A percentile compares a stretch with the other conserved stretches of the same genome.
These are phyloP conservation scores for Hypoxylon cercidicola DNA, from an alignment of 495 filamentous ascomycete species.

Conservation along the genomic window DNA sequence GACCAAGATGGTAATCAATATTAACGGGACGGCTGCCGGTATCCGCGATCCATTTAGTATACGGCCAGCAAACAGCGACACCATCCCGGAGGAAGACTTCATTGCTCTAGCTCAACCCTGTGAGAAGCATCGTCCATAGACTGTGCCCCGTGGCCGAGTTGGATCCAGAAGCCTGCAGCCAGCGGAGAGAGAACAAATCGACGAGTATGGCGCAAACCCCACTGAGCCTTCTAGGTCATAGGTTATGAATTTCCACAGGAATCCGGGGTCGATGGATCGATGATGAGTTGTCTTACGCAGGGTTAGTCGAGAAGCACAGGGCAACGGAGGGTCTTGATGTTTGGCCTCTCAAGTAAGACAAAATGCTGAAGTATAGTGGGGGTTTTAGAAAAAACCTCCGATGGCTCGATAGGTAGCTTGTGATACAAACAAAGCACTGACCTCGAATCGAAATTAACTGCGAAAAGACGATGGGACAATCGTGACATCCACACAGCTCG, in stretches of 20 bases:
- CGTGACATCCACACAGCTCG: not conserved
- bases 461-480: not conserved
- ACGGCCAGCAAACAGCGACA: slow-evolving; percentile 37
- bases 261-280: slow-evolving; percentile 22
- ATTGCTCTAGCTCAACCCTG: slow-evolving; percentile 40
- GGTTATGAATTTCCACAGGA: slow-evolving; percentile 16
- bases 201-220: slow-evolving; percentile 29
- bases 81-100: slow-evolving; percentile 41
- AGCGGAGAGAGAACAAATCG: slow-evolving; percentile 20
- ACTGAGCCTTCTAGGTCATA: slow-evolving; percentile 27
- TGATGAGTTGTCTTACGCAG: slow-evolving; percentile 38
- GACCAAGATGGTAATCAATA: slow-evolving; percentile 32
- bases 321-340: slow-evolving; percentile 37
- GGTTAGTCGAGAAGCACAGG: slow-evolving; percentile 29
- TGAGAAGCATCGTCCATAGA: slow-evolving; percentile 39
- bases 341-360: slow-evolving; percentile 24
- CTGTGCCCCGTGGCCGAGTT: not conserved
- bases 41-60: slow-evolving; percentile 35
- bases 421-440: slow-evolving; percentile 41
- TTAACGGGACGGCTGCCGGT: slow-evolving; percentile 36
- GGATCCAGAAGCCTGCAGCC: slow-evolving; percentile 14
- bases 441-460: not conserved
- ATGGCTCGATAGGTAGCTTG: too few species aligned
- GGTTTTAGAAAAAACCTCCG: slow-evolving; percentile 16
- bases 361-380: slow-evolving; percentile 22